Conservation (phyloP, 208 protist genomes). For the Balamuthia mandrillaris region DNA sequence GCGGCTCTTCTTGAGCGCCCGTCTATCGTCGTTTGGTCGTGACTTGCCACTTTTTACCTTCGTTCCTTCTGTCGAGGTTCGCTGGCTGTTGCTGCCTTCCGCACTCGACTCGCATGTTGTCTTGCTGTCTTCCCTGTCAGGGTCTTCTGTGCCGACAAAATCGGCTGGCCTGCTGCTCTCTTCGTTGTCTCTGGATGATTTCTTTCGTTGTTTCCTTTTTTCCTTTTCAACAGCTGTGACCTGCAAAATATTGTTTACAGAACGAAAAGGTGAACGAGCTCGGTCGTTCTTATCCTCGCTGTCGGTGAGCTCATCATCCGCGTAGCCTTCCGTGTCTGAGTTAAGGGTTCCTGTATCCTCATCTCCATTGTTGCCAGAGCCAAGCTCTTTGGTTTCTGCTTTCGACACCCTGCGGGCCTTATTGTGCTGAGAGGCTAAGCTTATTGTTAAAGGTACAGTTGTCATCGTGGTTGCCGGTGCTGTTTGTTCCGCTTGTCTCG, state of each 20-base stretch:
- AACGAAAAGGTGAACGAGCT: too few relatives aligned
- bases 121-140: not conserved
- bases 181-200: too few relatives aligned
- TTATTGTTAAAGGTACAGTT: not conserved
- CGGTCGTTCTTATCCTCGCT: not conserved
- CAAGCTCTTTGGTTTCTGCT: not conserved
- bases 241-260: too few relatives aligned
- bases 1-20: not conserved
- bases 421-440: not conserved
- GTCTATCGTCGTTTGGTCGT: not conserved
- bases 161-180: not conserved
- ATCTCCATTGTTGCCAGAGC: not conserved
- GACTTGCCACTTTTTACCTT: too few relatives aligned
- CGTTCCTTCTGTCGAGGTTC: too few relatives aligned
- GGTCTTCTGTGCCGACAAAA: not conserved
- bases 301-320: not conserved
- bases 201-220: too few relatives aligned
- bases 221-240: too few relatives aligned
- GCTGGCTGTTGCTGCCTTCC: too few relatives aligned
- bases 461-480: not conserved
- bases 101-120: not conserved
- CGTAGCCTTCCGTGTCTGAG: slow-evolving; percentile 3
- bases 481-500: not conserved
- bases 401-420: not conserved
- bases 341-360: not conserved